These are phyloP conservation scores for Suillus fuscotomentosus DNA, from an alignment of 768 basidiomycete genomes.

Conservation along the genomic window DNA sequence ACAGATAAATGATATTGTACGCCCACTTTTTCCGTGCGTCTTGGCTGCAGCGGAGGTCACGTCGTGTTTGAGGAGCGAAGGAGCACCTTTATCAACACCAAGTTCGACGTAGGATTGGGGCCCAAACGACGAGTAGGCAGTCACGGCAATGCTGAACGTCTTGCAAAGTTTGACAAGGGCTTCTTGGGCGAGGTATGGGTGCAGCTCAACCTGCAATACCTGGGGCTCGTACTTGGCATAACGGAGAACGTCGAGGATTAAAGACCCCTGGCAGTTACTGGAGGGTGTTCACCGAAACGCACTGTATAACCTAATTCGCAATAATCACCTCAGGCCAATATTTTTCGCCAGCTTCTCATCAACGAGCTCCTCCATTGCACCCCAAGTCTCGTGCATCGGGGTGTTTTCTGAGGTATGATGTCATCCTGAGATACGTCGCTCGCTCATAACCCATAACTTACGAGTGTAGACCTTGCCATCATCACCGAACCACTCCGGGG, in stretches of 20 bases:
- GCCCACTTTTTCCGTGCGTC: slow-evolving; percentile 52
- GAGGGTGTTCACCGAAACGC: slow-evolving; percentile 3
- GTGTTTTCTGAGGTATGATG: slow-evolving; percentile 46
- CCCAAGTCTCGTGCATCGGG: slow-evolving; percentile 82
- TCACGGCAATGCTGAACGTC: slow-evolving; percentile 46
- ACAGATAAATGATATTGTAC: not conserved
- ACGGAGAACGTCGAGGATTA: slow-evolving; percentile 74
- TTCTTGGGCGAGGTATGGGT: slow-evolving; percentile 55
- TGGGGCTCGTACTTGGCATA: slow-evolving; percentile 68
- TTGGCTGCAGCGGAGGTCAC: slow-evolving; percentile 43
- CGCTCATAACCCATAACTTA: slow-evolving; percentile 28
- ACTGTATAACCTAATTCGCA: not conserved
- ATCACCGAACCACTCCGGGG: slow-evolving; percentile 80
- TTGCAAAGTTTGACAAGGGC: slow-evolving; percentile 43
- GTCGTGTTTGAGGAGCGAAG: slow-evolving; percentile 55
- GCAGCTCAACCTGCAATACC: slow-evolving; percentile 60
- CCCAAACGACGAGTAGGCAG: slow-evolving; percentile 57
- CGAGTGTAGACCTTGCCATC: slow-evolving; percentile 67
- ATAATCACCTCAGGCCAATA: slow-evolving; percentile 68
- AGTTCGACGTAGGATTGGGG: slow-evolving; percentile 64
- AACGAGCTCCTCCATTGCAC: slow-evolving; percentile 76
- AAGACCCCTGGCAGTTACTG: slow-evolving; percentile 72
- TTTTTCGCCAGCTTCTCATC: slow-evolving; percentile 71
- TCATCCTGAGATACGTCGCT: slow-evolving; percentile 1
- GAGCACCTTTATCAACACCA: slow-evolving; percentile 48